Conservation (phyloP, 306 rosid species). For the Neltuma alba region DNA sequence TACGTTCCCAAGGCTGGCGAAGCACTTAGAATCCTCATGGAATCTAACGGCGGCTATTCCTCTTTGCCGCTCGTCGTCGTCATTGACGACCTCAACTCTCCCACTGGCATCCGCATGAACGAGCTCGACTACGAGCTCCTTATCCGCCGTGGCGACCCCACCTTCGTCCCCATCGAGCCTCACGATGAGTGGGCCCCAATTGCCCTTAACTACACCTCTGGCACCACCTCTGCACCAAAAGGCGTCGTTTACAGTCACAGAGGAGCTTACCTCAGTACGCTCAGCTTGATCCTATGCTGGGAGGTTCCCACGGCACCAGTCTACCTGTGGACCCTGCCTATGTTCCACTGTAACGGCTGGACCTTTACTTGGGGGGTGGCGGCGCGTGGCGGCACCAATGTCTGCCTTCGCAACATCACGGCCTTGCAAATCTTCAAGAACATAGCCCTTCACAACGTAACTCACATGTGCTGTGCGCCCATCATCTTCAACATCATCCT, state of each 20-base stretch:
- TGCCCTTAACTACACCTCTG: conserved; percentile 85
- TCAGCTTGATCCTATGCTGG: conserved; percentile 75
- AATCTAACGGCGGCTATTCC: not conserved
- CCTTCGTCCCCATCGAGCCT: conserved; percentile 24
- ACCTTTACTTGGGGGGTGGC: conserved; percentile 96
- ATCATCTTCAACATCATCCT: conserved; percentile 73
- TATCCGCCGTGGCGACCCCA: conserved; percentile 49
- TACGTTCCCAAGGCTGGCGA: conserved; percentile 54
- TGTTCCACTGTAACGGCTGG: conserved; percentile 99
- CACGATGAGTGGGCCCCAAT: conserved; percentile 79
- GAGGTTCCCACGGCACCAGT: conserved; percentile 81
- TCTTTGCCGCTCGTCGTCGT: conserved; percentile 70
- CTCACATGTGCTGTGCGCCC: conserved; percentile 97
- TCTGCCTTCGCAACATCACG: conserved; percentile 62
- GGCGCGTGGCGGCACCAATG: conserved; percentile 85
- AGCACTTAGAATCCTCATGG: conserved; percentile 54
- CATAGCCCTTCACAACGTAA: conserved; percentile 58
- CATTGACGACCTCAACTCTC: conserved; percentile 78
- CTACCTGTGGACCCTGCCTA: conserved; percentile 84
- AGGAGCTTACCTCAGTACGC: conserved; percentile 81
- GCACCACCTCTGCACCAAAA: conserved; percentile 88
- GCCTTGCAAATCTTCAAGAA: conserved; percentile 64
- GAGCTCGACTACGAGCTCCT: conserved; percentile 79
- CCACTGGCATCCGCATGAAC: conserved; percentile 69
- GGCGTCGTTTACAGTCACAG: conserved; percentile 93